Base-by-base conservation (phyloP, 176 grass and related monocot genomes). In the Aechmea fasciata region DNA sequence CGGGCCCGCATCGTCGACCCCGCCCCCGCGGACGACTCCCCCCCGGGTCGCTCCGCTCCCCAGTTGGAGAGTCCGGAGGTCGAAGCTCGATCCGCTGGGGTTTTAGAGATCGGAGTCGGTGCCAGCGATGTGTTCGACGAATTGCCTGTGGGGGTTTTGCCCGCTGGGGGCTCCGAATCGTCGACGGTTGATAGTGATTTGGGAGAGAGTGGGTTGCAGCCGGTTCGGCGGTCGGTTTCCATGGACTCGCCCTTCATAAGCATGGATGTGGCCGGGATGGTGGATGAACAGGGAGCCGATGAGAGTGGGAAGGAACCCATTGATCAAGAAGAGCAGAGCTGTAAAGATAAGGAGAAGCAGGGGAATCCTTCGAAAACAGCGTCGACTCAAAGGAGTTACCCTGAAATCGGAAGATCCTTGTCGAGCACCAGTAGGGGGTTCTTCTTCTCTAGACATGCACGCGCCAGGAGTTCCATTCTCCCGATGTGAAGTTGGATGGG, bases 381-480 rank as follows among this genome's bases (percentile, higher is more conserved):
- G 3, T 71, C 78, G 11, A 51, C 26, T 29, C 77, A 71, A 10
- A 47, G 17, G 67, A 48, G 55, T 51, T 51, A 18, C 26, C 68
- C 71, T 49, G 65, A 68, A 26, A 65, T 47, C 22, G 74, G 81
- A 69, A 79, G 84, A 70, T 79, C 22, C 7, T 51, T 67, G 9
- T 47, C 79, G 14, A 22, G 25, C 51, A 78, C 57, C 3, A 50
- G 26, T 29, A 73, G 78, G 25, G 87, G 82, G 76, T 85, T 72
- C 11, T 91, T 87, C 67, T 91, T 91, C 76, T 66, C 79, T n/a
- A 83, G 85, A 71, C 85, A 87, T 47, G 69, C 69, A 72, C 84
- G 88, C 47, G 72, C 85, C 19, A 83, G 85, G 76, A 87, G 79
- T 82, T 84, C 79, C 17, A 80, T 82, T 71, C 69, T 83, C 73